phyloP scores from a whole-genome alignment of 2,329 filamentous ascomycete species.

The Nigrospora oryzae region DNA sequence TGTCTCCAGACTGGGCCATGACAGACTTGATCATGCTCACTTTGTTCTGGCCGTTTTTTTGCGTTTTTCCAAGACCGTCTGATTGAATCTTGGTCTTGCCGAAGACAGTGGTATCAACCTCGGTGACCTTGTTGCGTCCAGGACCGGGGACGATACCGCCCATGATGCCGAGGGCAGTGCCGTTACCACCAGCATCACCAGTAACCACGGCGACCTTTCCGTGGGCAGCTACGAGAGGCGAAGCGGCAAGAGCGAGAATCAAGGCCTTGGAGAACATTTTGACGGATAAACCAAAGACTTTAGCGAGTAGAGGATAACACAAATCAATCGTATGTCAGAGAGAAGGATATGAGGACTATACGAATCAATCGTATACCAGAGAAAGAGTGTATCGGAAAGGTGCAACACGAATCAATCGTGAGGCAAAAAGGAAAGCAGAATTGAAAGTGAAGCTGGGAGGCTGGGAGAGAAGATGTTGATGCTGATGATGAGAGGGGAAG shows the following conservation, averaged over 20 bases:
- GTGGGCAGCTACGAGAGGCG: constrained; percentile 18
- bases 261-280: constrained; percentile 10
- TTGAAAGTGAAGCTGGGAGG: not conserved
- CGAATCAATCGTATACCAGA: constrained; percentile 2
- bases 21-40: constrained; percentile 19
- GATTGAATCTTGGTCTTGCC: constrained; percentile 19
- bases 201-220: constrained; percentile 15
- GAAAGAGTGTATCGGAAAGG: not conserved
- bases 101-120: constrained; percentile 38
- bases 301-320: constrained; percentile 3
- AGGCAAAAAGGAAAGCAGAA: not conserved
- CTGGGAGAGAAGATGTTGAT: not conserved
- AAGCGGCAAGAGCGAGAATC: constrained; percentile 13
- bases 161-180: constrained; percentile 27
- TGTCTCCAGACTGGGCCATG: constrained; percentile 25
- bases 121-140: constrained; percentile 22
- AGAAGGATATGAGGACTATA: not conserved
- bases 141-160: constrained; percentile 30
- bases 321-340: not conserved
- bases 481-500: constrained; percentile 1
- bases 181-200: constrained; percentile 27
- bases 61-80: constrained; percentile 29
- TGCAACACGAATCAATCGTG: constrained; percentile 2
- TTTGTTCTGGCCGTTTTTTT: constrained; percentile 25
- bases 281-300: not conserved